Evolutionary conservation across 2,329 filamentous ascomycete species (phyloP), one percentile per base, ranked within the genome.

Genomic region (Stagonosporopsis chrysanthemi): DNA sequence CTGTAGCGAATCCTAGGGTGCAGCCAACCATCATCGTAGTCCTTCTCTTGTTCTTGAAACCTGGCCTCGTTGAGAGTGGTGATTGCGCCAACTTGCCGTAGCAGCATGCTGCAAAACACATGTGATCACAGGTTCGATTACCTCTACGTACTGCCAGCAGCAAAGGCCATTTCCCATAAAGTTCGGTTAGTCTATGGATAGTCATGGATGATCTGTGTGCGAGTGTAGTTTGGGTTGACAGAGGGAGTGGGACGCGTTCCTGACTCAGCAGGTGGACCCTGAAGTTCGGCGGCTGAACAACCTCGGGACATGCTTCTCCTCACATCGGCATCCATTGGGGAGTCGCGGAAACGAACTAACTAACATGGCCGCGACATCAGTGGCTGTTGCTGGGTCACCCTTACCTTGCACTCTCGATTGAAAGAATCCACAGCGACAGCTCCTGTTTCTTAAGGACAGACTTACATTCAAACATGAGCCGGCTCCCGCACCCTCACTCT

Each of bases 401-500:
- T 12, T 43, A 8, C 11, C 3, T 33, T n/a, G 11, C 11, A 23
- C 40, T 38, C 12, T n/a, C 15, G 6, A 19, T 29, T 29, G n/a
- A 39, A 3, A 19, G 6, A 4, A 23, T 19, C 22, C 15, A 19
- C 9, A 6, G 11, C 8, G n/a, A 31, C 26, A 26, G 3, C 24
- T 11, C n/a, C 36, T n/a, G 14, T 9, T 41, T 17, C 2, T 15
- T 12, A n/a, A 2, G 4, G 11, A n/a, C 17, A 29, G 9, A 12
- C 15, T 4, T 26, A 35, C 31, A 22, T 23, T 9, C 3, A 17
- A 3, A 56, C 15, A 39, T 56, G 52, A 50, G 45, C 36, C 46
- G 53, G 35, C 41, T 56, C 40, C 53, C 52, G 15, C 40, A 56
- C 12, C 52, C 40, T 43, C 45, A 45, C 26, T 56, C 52, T 50